Evolutionary conservation across 2,329 filamentous ascomycete species (phyloP).

Genomic region (Fusarium phyllophilum): DNA sequence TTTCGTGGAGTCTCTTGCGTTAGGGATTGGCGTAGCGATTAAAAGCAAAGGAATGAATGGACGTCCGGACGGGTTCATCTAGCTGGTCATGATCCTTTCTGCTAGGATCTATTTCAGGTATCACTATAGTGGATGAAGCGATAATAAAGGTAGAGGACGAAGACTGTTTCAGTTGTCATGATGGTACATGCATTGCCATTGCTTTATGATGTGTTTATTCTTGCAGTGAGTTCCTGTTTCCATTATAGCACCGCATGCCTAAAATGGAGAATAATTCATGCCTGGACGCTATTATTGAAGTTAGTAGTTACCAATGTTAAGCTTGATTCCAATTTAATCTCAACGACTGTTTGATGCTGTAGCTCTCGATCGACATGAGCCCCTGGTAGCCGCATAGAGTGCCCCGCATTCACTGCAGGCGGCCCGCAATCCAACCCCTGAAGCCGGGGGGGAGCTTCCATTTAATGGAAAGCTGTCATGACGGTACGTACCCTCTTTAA

Average conservation of each 20-base stretch:
- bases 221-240: not conserved
- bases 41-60: conserved; percentile 28
- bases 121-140: conserved; percentile 5
- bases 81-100: not conserved
- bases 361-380: conserved; percentile 8
- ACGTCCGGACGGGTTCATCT: conserved; percentile 4
- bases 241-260: too few relatives aligned
- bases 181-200: not conserved
- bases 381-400: conserved; percentile 23
- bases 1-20: conserved; percentile 23
- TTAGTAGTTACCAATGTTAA: not conserved
- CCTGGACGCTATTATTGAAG: not conserved
- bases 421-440: conserved; percentile 24
- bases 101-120: conserved; percentile 8
- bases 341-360: not conserved
- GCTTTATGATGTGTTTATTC: not conserved
- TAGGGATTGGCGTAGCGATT: conserved; percentile 17
- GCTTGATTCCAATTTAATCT: not conserved
- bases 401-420: conserved; percentile 33
- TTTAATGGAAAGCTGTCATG: conserved; percentile 32
- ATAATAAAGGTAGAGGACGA: conserved; percentile 6
- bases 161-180: not conserved
- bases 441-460: not conserved
- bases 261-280: not conserved
- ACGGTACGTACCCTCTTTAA: conserved; percentile 38